Conservation (phyloP, 2,329 filamentous ascomycete genomes). For the Cladophialophora bantiana region DNA sequence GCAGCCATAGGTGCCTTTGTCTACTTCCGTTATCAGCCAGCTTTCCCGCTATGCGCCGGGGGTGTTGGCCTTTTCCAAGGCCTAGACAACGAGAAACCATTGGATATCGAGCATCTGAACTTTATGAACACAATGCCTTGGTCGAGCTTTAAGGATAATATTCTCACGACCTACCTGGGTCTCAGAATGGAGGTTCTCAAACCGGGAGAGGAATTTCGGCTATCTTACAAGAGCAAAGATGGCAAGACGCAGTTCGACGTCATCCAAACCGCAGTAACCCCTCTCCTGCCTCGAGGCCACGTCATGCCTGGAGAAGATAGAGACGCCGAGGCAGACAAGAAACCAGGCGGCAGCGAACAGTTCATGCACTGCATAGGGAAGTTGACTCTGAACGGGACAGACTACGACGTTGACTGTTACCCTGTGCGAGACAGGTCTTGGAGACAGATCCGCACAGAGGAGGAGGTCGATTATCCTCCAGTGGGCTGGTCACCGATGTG, state of each 20-base stretch:
- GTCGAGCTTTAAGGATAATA: neutral
- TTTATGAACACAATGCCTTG: constrained; percentile 1
- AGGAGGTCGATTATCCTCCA: neutral
- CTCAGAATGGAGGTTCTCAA: neutral
- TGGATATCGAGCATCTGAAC: constrained; percentile 11
- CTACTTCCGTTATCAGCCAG: constrained; percentile 2
- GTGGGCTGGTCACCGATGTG: neutral
- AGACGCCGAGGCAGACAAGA: constrained; percentile 65
- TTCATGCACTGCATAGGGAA: constrained; percentile 4
- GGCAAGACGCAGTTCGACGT: neutral
- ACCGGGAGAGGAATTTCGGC: neutral
- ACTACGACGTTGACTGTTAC: constrained; percentile 11
- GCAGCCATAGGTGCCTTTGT: neutral
- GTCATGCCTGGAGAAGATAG: constrained; percentile 9
- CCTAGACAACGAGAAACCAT: neutral
- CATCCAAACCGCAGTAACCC: constrained; percentile 1
- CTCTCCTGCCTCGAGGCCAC: neutral
- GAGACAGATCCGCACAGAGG: constrained; percentile 8
- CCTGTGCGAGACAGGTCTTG: constrained; percentile 4
- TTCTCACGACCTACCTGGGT: neutral
- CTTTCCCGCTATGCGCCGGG: neutral
- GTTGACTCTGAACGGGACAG: neutral
- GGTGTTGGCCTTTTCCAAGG: constrained; percentile 7
- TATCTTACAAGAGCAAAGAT: constrained; percentile 2
- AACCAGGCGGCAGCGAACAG: constrained; percentile 65